Conservation (phyloP, 1,284 basidiomycete species). For the Tilletia indica region DNA sequence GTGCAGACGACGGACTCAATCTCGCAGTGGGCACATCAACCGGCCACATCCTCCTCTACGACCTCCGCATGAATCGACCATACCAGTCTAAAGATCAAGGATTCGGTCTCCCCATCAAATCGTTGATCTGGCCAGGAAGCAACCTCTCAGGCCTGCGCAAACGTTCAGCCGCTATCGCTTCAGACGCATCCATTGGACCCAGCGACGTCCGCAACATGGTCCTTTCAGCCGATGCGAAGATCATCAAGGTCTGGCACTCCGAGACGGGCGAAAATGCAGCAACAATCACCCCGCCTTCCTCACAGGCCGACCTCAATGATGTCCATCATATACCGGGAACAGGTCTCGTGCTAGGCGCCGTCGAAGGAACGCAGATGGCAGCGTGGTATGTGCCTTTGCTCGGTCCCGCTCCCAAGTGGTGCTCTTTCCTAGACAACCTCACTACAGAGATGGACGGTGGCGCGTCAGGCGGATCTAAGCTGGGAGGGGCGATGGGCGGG, state of each 20-base stretch:
- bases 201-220: slow-evolving; percentile 66
- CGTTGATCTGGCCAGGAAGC: slow-evolving; percentile 81
- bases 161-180: slow-evolving; percentile 26
- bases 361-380: slow-evolving; percentile 30
- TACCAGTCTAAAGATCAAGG: slow-evolving; percentile 95
- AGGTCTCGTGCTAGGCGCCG: slow-evolving; percentile 50
- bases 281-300: slow-evolving; percentile 83
- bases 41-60: slow-evolving; percentile 91
- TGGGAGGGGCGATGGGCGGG: slow-evolving; percentile 34
- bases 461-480: not conserved
- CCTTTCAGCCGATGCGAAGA: slow-evolving; percentile 51
- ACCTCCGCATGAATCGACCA: slow-evolving; percentile 78
- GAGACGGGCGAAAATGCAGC: slow-evolving; percentile 82
- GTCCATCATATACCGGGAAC: slow-evolving; percentile 53
- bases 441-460: slow-evolving; percentile 66
- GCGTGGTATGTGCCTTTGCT: slow-evolving; percentile 80
- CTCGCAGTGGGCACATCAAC: slow-evolving; percentile 92
- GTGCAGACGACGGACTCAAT: slow-evolving; percentile 78
- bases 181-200: slow-evolving; percentile 64
- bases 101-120: slow-evolving; percentile 86
- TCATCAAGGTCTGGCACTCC: slow-evolving; percentile 65
- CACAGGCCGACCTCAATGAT: slow-evolving; percentile 70
- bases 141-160: slow-evolving; percentile 20
- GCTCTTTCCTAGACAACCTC: slow-evolving; percentile 93
- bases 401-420: slow-evolving; percentile 94